Conservation (phyloP, 495 filamentous ascomycete species). For the Talaromyces ruber region DNA sequence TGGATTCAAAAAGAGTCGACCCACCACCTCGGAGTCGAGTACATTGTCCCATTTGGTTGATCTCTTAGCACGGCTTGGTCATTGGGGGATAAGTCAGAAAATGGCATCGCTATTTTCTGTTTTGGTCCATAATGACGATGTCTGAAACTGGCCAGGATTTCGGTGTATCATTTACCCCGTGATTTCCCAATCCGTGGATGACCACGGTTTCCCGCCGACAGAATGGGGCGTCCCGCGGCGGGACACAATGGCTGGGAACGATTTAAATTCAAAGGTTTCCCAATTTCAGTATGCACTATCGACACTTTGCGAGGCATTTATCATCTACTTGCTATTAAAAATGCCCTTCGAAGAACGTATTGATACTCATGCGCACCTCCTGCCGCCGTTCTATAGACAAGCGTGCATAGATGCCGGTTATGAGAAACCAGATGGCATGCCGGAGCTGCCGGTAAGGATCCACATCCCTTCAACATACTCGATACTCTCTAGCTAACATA, state of each 20-base stretch:
- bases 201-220: no score
- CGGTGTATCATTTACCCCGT: background rate
- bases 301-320: constrained; percentile 2
- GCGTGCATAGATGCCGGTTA: constrained; percentile 24
- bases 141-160: constrained; percentile 9
- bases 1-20: constrained; percentile 9
- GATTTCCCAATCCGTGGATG: no score
- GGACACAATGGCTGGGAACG: no score
- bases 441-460: constrained; percentile 28
- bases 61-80: background rate
- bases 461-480: background rate
- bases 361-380: constrained; percentile 29
- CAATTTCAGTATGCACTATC: no score
- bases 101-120: constrained; percentile 10
- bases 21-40: background rate
- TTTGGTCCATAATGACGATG: constrained; percentile 6
- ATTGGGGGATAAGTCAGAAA: constrained; percentile 10
- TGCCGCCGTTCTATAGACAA: constrained; percentile 23
- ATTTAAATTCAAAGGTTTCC: no score
- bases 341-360: constrained; percentile 15
- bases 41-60: constrained; percentile 1
- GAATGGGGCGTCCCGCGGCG: no score
- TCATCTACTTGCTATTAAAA: background rate
- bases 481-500: background rate
- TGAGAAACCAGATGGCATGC: constrained; percentile 38